Percentiles rank a stretch among this genome's conserved stretches.
Conservation (phyloP, 345 rosid genomes). For the Diplotaxis tenuifolia region DNA sequence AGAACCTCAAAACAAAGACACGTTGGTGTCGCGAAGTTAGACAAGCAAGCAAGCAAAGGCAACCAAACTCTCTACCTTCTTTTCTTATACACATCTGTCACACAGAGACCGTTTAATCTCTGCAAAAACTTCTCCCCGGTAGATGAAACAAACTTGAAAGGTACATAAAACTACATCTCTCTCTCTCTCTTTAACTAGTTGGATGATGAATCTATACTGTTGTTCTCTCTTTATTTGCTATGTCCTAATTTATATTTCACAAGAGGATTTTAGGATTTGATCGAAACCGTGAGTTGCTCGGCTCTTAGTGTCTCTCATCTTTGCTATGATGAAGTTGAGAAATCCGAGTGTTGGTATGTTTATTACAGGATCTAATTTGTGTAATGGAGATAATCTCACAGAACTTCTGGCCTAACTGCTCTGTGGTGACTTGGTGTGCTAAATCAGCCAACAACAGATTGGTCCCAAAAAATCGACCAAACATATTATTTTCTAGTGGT, state of each 20-base stretch:
- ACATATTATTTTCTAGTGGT: constrained; percentile 47
- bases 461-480: constrained; percentile 30
- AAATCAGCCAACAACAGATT: constrained; percentile 34
- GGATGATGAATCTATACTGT: constrained; percentile 5
- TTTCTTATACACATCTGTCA: not conserved
- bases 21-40: constrained; percentile 30
- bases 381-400: constrained; percentile 66
- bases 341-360: not conserved
- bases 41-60: constrained; percentile 30
- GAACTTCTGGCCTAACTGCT: constrained; percentile 40
- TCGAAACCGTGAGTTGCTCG: too few relatives aligned
- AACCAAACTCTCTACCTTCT: constrained; percentile 13
- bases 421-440: constrained; percentile 33
- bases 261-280: too few relatives aligned
- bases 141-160: constrained; percentile 22
- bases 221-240: too few relatives aligned
- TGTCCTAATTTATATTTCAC: too few relatives aligned
- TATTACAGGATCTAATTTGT: constrained; percentile 30
- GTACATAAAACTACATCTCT: not conserved
- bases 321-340: not conserved
- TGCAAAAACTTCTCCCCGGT: not conserved
- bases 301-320: not conserved
- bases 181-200: not conserved
- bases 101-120: constrained; percentile 8
- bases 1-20: constrained; percentile 13